Percentiles rank a stretch among this genome's conserved stretches.
Conservation (phyloP, 257 asterid species). For the Phtheirospermum japonicum region DNA sequence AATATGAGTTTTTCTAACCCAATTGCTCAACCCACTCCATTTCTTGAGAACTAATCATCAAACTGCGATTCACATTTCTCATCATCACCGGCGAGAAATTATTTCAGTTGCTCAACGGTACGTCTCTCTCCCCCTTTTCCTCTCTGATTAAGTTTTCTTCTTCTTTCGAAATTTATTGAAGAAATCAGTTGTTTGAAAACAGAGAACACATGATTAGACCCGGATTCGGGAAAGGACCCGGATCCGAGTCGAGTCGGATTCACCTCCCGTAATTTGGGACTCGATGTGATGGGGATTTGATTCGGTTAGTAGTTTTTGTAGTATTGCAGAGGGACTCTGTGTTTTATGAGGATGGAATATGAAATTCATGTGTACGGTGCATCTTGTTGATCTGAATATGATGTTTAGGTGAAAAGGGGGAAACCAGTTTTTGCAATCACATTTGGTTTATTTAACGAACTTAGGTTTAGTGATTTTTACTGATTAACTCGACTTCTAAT, state of each 20-base stretch:
- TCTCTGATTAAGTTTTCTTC: background rate
- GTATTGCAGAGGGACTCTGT: background rate
- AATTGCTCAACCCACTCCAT: background rate
- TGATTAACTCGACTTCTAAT: too few relatives aligned
- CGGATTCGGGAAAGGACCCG: too few relatives aligned
- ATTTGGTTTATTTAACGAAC: background rate
- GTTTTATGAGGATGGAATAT: background rate
- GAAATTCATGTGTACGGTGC: background rate
- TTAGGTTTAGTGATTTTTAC: background rate
- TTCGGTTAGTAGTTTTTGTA: background rate
- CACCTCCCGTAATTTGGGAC: background rate
- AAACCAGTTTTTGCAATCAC: background rate
- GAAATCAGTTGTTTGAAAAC: background rate
- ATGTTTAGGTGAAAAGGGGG: conserved; percentile 6
- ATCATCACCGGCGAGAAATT: conserved; percentile 13
- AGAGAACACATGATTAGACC: background rate
- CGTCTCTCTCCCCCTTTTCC: conserved; percentile 4
- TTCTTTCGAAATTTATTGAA: background rate
- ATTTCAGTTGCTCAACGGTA: background rate
- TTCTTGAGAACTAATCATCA: background rate
- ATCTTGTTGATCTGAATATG: conserved; percentile 19
- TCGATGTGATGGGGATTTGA: conserved; percentile 8
- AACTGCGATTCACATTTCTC: background rate
- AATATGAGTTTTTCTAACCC: background rate
- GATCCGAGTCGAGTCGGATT: background rate